phyloP scores from a whole-genome alignment of 805 yeast species.

The Ogataea nonfermentans region DNA sequence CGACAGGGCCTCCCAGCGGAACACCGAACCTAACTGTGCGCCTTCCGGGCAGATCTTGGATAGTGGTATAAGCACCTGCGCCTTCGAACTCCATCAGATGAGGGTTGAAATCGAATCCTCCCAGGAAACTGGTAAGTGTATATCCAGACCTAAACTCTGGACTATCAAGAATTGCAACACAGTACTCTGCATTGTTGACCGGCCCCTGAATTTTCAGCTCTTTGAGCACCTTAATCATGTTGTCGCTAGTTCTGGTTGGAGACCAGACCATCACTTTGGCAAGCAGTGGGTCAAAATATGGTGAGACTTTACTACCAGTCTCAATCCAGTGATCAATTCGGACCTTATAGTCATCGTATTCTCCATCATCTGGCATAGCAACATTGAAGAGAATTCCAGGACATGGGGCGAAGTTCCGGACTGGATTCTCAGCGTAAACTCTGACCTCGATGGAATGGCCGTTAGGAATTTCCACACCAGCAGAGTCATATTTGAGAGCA shows the following conservation, averaged over 20 bases:
- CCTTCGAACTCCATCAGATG: slow-evolving; percentile 76
- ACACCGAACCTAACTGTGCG: slow-evolving; percentile 86
- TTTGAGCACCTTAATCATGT: slow-evolving; percentile 73
- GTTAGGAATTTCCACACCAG: slow-evolving; percentile 37
- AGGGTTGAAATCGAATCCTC: slow-evolving; percentile 72
- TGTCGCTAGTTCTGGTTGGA: slow-evolving; percentile 74
- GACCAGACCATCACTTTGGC: slow-evolving; percentile 97
- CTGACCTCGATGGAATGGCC: slow-evolving; percentile 98
- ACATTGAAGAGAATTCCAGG: slow-evolving; percentile 92
- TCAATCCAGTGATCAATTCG: slow-evolving; percentile 93
- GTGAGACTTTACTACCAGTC: slow-evolving; percentile 81
- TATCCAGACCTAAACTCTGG: slow-evolving; percentile 76
- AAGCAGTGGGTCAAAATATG: slow-evolving; percentile 94
- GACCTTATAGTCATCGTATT: slow-evolving; percentile 51
- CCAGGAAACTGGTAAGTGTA: slow-evolving; percentile 84
- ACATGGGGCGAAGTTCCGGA: slow-evolving; percentile 89
- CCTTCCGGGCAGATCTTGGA: slow-evolving; percentile 95
- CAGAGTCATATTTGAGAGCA: slow-evolving; percentile 3
- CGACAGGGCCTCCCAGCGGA: slow-evolving; percentile 99
- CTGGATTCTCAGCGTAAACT: slow-evolving; percentile 95
- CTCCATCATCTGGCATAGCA: slow-evolving; percentile 53
- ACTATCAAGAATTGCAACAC: slow-evolving; percentile 78
- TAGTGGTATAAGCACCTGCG: slow-evolving; percentile 95
- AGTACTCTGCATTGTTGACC: slow-evolving; percentile 83
- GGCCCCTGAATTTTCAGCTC: slow-evolving; percentile 88